Percentiles rank a stretch among this genome's conserved stretches.
Evolutionary conservation across 805 yeast species (phyloP).

Genomic region (Hanseniaspora osmophila): DNA sequence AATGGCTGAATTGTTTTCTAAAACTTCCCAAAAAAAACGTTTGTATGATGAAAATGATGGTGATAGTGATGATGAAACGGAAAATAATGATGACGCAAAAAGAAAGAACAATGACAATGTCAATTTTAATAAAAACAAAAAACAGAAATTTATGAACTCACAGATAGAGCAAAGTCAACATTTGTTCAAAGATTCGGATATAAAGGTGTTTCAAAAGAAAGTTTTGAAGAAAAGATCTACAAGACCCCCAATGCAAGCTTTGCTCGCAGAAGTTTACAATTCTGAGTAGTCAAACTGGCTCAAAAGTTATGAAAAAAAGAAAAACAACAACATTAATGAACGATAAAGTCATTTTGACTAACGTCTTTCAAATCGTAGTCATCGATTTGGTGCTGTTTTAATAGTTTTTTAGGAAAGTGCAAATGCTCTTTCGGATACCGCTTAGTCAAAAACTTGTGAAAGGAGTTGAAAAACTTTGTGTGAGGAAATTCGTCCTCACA

Average conservation of each 20-base stretch:
- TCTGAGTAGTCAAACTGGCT: neutral
- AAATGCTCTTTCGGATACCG: neutral
- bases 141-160: no score
- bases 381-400: neutral
- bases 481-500: constrained; percentile 26
- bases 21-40: neutral
- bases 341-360: neutral
- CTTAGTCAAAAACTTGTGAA: neutral
- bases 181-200: neutral
- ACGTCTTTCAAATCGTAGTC: neutral
- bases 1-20: constrained; percentile 16
- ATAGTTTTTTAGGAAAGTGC: neutral
- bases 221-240: neutral
- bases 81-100: neutral
- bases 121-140: no score
- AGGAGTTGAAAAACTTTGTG: constrained; percentile 17
- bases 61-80: neutral
- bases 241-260: neutral
- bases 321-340: neutral
- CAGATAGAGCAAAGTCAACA: neutral
- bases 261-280: neutral
- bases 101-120: neutral
- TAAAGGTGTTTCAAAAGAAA: neutral
- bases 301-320: no score
- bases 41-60: neutral